Percentiles rank a stretch among this genome's conserved stretches.
Conservation (phyloP, 805 yeast genomes). For the Wickerhamiella spandovensis region DNA sequence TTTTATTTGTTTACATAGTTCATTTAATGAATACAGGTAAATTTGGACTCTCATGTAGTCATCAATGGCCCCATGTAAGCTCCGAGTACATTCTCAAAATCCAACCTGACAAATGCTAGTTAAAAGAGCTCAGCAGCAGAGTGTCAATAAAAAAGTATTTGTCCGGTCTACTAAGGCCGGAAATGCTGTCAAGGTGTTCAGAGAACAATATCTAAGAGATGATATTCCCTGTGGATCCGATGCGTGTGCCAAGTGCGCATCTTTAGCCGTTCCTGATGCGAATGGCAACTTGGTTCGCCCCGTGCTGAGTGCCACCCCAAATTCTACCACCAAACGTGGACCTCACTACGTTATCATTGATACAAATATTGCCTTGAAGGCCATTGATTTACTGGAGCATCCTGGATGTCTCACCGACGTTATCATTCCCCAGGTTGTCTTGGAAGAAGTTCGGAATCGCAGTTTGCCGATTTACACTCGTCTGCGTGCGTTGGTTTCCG, state of each 20-base stretch:
- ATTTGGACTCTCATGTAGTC: no score
- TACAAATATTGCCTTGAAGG: conserved; percentile 75
- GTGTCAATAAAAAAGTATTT: conserved; percentile 50
- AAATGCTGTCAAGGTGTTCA: conserved; percentile 75
- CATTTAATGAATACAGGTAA: no score
- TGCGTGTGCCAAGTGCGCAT: conserved; percentile 53
- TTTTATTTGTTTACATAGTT: no score
- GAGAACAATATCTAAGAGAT: conserved; percentile 85
- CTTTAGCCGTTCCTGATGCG: conserved; percentile 35
- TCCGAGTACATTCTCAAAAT: no score
- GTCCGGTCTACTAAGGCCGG: conserved; percentile 77
- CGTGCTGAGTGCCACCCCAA: conserved; percentile 51
- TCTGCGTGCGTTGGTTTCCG: conserved; percentile 59
- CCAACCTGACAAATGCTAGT: not conserved
- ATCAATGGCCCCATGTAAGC: no score
- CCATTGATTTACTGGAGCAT: conserved; percentile 81
- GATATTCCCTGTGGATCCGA: conserved; percentile 86
- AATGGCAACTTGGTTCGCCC: conserved; percentile 53
- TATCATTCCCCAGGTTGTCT: conserved; percentile 85
- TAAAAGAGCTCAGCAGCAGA: conserved; percentile 6
- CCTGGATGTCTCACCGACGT: conserved; percentile 71
- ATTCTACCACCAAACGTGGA: conserved; percentile 33
- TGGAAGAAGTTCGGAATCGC: conserved; percentile 82
- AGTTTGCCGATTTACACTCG: conserved; percentile 83
- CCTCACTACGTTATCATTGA: conserved; percentile 78